phyloP scores from a whole-genome alignment of 78 protist species.

The Dictyostelium purpureum region DNA sequence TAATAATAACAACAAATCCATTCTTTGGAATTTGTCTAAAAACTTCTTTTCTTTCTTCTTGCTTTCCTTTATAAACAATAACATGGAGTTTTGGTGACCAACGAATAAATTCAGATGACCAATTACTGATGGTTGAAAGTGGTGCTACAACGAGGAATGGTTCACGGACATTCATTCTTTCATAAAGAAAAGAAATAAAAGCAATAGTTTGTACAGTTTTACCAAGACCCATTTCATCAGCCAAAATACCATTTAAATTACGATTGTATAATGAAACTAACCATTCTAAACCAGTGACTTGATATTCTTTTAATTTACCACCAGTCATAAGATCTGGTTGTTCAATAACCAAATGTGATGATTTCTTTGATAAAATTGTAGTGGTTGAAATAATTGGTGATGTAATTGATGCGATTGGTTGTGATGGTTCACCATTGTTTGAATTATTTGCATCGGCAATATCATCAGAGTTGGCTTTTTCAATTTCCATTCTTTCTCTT shows the following conservation, averaged over 20 bases:
- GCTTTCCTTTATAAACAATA: slow-evolving; percentile 68
- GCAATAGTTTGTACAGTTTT: slow-evolving; percentile 97
- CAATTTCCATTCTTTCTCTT: slow-evolving; percentile 2
- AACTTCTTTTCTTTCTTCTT: slow-evolving; percentile 71
- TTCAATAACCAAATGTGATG: background rate
- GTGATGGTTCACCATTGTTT: background rate
- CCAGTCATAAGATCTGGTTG: slow-evolving; percentile 80
- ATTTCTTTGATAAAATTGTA: slow-evolving; percentile 15
- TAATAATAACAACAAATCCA: slow-evolving; percentile 81
- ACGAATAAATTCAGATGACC: slow-evolving; percentile 93
- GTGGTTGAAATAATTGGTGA: slow-evolving; percentile 20
- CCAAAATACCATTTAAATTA: slow-evolving; percentile 96
- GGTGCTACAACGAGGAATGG: slow-evolving; percentile 98
- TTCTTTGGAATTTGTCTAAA: slow-evolving; percentile 15
- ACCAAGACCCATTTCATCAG: slow-evolving; percentile 99
- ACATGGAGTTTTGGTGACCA: slow-evolving; percentile 76
- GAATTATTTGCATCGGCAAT: background rate
- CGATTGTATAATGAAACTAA: slow-evolving; percentile 92
- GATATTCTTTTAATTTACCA: slow-evolving; percentile 81
- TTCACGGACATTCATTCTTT: slow-evolving; percentile 80
- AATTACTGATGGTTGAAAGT: slow-evolving; percentile 94
- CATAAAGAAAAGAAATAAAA: slow-evolving; percentile 80
- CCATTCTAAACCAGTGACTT: slow-evolving; percentile 96
- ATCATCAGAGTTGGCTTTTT: background rate
- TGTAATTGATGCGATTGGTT: slow-evolving; percentile 15